Evolutionary conservation across 257 asterid species (phyloP).

Genomic region (Solanum peruvianum): DNA sequence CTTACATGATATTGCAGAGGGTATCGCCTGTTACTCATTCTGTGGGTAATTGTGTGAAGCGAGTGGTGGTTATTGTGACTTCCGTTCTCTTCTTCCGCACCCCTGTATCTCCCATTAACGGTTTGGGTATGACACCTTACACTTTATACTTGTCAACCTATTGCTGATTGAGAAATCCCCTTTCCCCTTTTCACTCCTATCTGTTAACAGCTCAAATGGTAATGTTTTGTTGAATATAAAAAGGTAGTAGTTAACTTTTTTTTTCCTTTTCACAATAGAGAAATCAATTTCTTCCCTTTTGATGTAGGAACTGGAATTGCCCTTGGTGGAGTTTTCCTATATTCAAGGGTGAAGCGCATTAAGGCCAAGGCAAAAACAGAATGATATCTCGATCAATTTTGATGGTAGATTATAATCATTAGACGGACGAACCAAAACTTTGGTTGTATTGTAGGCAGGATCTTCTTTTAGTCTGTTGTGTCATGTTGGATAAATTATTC

Average conservation of each 20-base stretch:
- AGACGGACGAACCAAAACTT: slow-evolving; percentile 6
- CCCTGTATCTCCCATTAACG: slow-evolving; percentile 62
- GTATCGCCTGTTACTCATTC: slow-evolving; percentile 96
- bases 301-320: slow-evolving; percentile 77
- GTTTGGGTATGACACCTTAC: slow-evolving; percentile 40
- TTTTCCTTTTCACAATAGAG: not conserved
- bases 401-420: slow-evolving; percentile 12
- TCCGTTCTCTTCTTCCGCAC: slow-evolving; percentile 87
- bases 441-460: not conserved
- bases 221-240: not conserved
- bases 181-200: not conserved
- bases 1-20: slow-evolving; percentile 89
- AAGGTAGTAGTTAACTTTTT: not conserved
- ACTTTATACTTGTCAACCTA: not conserved
- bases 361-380: slow-evolving; percentile 57
- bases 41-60: slow-evolving; percentile 85
- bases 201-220: not conserved
- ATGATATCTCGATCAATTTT: slow-evolving; percentile 22
- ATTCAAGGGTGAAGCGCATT: slow-evolving; percentile 72
- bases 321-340: slow-evolving; percentile 84
- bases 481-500: not conserved
- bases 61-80: slow-evolving; percentile 82
- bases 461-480: not conserved
- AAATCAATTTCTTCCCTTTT: not conserved
- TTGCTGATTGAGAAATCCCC: not conserved